Evolutionary conservation across 2,329 filamentous ascomycete species (phyloP).

Genomic region (Ascochyta pisi): DNA sequence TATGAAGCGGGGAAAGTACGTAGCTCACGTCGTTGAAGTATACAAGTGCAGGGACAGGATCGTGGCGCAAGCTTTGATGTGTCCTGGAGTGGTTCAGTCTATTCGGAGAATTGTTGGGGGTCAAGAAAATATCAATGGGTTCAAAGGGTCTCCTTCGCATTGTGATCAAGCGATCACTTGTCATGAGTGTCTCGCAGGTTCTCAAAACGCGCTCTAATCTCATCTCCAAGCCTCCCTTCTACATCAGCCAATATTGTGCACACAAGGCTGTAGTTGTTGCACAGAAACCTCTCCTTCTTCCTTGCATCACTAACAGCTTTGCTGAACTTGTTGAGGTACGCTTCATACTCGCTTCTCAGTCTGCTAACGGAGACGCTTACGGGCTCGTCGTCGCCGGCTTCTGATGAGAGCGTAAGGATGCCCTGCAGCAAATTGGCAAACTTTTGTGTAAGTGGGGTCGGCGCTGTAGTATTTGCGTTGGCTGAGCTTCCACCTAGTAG

Average conservation of each 20-base stretch:
- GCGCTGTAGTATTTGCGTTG: constrained; percentile 72
- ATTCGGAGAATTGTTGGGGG: not conserved
- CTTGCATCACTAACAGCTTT: constrained; percentile 77
- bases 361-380: constrained; percentile 81
- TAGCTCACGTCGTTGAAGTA: not conserved
- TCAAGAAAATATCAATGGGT: not conserved
- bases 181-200: constrained; percentile 57
- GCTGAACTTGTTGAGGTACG: constrained; percentile 78
- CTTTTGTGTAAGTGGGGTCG: constrained; percentile 91
- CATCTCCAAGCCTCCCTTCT: constrained; percentile 73
- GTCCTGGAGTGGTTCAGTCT: not conserved
- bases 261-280: constrained; percentile 96
- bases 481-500: constrained; percentile 50
- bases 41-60: not conserved
- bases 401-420: constrained; percentile 81
- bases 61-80: not conserved
- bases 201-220: constrained; percentile 79
- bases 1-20: not conserved
- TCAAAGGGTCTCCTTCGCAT: too few species aligned
- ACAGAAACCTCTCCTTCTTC: constrained; percentile 86
- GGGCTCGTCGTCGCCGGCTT: constrained; percentile 93
- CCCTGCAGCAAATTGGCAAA: constrained; percentile 92
- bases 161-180: constrained; percentile 17
- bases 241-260: constrained; percentile 82
- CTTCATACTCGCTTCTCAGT: constrained; percentile 81